Percentiles rank a stretch among this genome's conserved stretches.
These are phyloP conservation scores for Auricularia sp. DNA, from an alignment of 768 basidiomycete genomes.

Conservation along the genomic window DNA sequence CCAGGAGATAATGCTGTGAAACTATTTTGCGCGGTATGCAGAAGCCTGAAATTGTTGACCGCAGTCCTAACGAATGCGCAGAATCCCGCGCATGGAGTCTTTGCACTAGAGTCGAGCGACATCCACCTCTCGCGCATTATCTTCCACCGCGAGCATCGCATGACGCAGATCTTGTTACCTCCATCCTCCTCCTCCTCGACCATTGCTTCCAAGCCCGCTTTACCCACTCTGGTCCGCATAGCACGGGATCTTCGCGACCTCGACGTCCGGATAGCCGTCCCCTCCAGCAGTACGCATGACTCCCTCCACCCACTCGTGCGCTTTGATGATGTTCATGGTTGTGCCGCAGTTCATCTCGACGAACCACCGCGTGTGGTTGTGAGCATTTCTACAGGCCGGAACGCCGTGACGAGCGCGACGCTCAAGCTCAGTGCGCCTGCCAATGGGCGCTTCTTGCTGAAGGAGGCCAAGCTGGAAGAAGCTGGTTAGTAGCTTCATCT, in stretches of 20 bases:
- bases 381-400: constrained; percentile 56
- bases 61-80: constrained; percentile 18
- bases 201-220: constrained; percentile 16
- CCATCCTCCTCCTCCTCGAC: background rate
- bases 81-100: constrained; percentile 64
- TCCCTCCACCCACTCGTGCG: constrained; percentile 4
- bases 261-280: constrained; percentile 41
- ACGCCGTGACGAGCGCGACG: constrained; percentile 43
- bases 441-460: constrained; percentile 19
- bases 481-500: constrained; percentile 2
- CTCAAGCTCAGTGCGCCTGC: constrained; percentile 47
- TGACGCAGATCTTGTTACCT: background rate
- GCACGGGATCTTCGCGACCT: constrained; percentile 53
- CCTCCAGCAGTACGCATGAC: constrained; percentile 14
- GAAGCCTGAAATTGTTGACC: background rate
- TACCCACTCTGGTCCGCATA: constrained; percentile 43
- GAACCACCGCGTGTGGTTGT: constrained; percentile 43
- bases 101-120: constrained; percentile 57
- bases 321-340: background rate
- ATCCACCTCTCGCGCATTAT: constrained; percentile 51
- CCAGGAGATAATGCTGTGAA: constrained; percentile 50
- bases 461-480: constrained; percentile 4
- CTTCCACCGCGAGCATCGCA: constrained; percentile 43
- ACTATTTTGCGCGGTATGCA: constrained; percentile 64
- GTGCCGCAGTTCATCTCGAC: constrained; percentile 52